Conservation (phyloP, 73 alveolate genomes). For the Paramecium caudatum region DNA sequence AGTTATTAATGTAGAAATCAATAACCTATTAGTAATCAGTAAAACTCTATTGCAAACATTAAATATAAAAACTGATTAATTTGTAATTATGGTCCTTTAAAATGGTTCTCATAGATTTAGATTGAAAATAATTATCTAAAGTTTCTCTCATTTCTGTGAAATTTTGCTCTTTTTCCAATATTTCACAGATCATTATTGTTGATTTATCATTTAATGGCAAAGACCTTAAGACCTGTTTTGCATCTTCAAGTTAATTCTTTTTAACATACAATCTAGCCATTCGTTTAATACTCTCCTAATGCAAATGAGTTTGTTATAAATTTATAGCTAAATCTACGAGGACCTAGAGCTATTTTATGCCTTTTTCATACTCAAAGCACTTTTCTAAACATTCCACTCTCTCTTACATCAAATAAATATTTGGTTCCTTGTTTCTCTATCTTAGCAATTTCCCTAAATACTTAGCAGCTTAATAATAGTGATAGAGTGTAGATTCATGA, state of each 20-base stretch:
- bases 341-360: not conserved
- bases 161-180: not conserved
- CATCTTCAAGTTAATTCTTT: conserved; percentile 33
- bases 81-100: conserved; percentile 7
- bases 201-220: not conserved
- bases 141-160: conserved; percentile 51
- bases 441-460: conserved; percentile 1
- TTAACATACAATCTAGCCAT: conserved; percentile 58
- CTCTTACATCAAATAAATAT: conserved; percentile 53
- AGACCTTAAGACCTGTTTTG: conserved; percentile 33
- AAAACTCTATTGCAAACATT: conserved; percentile 40
- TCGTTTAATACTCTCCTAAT: conserved; percentile 33
- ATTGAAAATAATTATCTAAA: conserved; percentile 12
- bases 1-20: conserved; percentile 2
- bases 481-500: not conserved
- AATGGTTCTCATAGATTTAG: not conserved
- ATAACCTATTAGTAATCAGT: conserved; percentile 3
- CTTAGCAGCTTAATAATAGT: conserved; percentile 27
- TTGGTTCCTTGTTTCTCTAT: conserved; percentile 39
- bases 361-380: conserved; percentile 37
- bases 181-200: conserved; percentile 42
- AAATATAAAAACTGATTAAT: conserved; percentile 19
- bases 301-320: not conserved
- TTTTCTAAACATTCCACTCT: conserved; percentile 63
- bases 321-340: not conserved